phyloP scores from a whole-genome alignment of 2,329 filamentous ascomycete species.

The Fusarium guadeloupense region DNA sequence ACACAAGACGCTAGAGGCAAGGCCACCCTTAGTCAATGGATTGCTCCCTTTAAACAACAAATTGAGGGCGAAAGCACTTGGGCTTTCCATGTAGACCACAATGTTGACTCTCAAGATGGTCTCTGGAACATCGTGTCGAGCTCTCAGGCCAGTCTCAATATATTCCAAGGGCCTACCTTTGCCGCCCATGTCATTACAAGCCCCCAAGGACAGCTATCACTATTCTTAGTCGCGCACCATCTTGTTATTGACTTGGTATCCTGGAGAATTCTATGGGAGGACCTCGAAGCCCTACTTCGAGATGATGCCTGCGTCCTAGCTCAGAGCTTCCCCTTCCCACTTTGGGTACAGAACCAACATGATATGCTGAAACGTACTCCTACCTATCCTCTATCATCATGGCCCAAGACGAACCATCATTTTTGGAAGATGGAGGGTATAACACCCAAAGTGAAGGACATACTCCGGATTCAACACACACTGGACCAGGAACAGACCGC shows the following conservation, averaged over 20 bases:
- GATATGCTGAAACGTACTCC: background rate
- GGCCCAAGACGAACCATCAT: background rate
- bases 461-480: background rate
- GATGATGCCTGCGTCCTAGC: background rate
- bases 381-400: background rate
- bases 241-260: background rate
- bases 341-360: background rate
- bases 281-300: background rate
- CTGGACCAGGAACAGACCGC: background rate
- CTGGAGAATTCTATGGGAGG: background rate
- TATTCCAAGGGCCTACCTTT: background rate
- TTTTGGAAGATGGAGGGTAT: background rate
- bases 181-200: background rate
- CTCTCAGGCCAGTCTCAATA: background rate
- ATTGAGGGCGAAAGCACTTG: background rate
- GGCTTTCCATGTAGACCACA: background rate
- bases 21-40: background rate
- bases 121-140: background rate
- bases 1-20: background rate
- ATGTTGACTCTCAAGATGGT: background rate
- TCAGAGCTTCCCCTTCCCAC: background rate
- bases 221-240: background rate
- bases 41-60: background rate
- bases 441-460: background rate
- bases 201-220: background rate